Percentiles rank a stretch among this genome's conserved stretches.
Conservation (phyloP, 108 stramenopile species). For the Cyclotella atomus region DNA sequence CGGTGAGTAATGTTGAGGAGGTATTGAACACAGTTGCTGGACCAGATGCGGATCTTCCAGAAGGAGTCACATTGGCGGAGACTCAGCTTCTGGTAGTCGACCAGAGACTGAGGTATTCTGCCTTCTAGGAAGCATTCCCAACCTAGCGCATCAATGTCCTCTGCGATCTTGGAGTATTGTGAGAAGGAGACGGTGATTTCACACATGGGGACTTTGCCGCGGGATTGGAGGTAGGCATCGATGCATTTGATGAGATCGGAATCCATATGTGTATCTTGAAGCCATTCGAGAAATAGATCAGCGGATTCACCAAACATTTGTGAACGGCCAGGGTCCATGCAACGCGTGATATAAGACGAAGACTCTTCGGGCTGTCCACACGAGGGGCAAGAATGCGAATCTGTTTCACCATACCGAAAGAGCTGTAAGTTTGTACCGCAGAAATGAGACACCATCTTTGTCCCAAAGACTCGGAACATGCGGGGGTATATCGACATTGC, state of each 20-base stretch:
- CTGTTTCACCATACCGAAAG: not conserved
- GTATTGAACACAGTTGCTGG: not conserved
- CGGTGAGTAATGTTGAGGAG: slow-evolving; percentile 3
- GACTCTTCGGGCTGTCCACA: not conserved
- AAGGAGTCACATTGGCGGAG: not conserved
- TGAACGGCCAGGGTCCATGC: not conserved
- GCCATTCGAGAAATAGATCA: not conserved
- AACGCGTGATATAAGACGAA: not conserved
- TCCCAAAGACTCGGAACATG: slow-evolving; percentile 13
- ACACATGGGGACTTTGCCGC: not conserved
- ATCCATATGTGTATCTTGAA: not conserved
- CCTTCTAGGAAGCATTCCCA: slow-evolving; percentile 8
- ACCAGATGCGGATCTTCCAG: not conserved
- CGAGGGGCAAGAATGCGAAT: not conserved
- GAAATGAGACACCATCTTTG: slow-evolving; percentile 10
- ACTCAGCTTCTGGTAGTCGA: not conserved
- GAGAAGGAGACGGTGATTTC: not conserved
- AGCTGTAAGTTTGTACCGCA: not conserved
- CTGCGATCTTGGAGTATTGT: not conserved
- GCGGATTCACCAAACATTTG: not conserved
- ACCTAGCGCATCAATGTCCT: not conserved
- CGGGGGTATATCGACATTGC: not conserved
- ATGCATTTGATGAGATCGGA: not conserved
- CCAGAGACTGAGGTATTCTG: not conserved
- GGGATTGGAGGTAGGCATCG: not conserved